A percentile compares a stretch with the other conserved stretches of the same genome.
Conservation (phyloP, 495 filamentous ascomycete genomes). For the Penicillium desertorum region DNA sequence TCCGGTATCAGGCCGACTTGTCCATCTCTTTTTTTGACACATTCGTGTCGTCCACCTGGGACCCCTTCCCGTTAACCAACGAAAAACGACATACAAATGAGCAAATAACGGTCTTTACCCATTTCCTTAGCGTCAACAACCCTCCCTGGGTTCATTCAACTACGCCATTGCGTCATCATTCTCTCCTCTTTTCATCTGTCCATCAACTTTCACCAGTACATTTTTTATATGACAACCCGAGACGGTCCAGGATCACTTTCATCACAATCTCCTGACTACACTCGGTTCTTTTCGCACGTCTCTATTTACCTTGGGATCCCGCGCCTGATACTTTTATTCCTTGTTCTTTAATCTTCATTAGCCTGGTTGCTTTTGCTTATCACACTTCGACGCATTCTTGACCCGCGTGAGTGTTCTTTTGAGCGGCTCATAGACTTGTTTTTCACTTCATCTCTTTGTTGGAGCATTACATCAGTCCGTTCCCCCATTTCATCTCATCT, state of each 20-base stretch:
- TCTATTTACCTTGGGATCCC: constrained; percentile 31
- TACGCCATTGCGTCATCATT: constrained; percentile 45
- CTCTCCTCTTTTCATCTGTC: constrained; percentile 57
- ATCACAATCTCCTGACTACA: constrained; percentile 18
- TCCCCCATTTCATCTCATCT: constrained; percentile 7
- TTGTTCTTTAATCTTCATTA: constrained; percentile 42
- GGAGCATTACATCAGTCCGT: constrained; percentile 16
- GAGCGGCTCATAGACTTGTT: constrained; percentile 33
- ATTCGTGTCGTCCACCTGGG: constrained; percentile 34
- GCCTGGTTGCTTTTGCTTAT: constrained; percentile 39
- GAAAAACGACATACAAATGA: constrained; percentile 58
- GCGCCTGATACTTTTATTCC: constrained; percentile 36
- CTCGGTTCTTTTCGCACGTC: constrained; percentile 21
- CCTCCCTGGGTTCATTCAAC: constrained; percentile 45
- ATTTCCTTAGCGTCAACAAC: constrained; percentile 52
- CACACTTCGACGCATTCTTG: constrained; percentile 40
- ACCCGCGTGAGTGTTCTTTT: constrained; percentile 27
- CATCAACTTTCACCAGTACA: constrained; percentile 52
- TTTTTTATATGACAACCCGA: constrained; percentile 64
- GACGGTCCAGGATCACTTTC: constrained; percentile 25
- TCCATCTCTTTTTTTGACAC: constrained; percentile 43
- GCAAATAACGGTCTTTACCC: constrained; percentile 63
- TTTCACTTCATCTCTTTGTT: constrained; percentile 20
- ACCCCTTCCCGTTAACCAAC: constrained; percentile 41
- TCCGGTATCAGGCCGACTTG: constrained; percentile 25